These are phyloP conservation scores for Penicillium longicatenatum DNA, from an alignment of 495 filamentous ascomycete species.

Conservation along the genomic window DNA sequence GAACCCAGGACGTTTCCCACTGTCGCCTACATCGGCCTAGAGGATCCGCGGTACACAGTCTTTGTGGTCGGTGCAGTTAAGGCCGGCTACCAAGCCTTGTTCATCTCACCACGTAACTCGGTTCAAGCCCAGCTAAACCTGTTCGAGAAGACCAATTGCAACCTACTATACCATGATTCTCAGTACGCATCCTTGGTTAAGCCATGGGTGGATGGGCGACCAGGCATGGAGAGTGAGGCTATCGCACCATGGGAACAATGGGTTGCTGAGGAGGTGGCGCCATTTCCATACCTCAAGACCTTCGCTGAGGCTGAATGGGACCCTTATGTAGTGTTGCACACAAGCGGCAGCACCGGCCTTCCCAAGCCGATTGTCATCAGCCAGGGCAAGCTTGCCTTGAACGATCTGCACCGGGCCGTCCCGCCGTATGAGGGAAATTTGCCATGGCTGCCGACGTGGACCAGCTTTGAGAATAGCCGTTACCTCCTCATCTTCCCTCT, in stretches of 20 bases:
- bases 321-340: conserved; percentile 41
- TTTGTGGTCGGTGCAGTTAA: conserved; percentile 42
- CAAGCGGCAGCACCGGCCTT: conserved; percentile 47
- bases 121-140: conserved; percentile 39
- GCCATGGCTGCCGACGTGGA: conserved; percentile 7
- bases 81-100: conserved; percentile 27
- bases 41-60: conserved; percentile 38
- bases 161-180: conserved; percentile 28
- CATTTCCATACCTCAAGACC: conserved; percentile 32
- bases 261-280: conserved; percentile 12
- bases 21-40: conserved; percentile 41
- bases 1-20: conserved; percentile 24
- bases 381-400: conserved; percentile 25
- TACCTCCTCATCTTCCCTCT: conserved; percentile 18
- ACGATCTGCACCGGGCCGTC: conserved; percentile 18
- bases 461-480: conserved; percentile 15
- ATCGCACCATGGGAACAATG: conserved; percentile 24
- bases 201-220: conserved; percentile 21
- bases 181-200: conserved; percentile 8
- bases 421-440: conserved; percentile 17
- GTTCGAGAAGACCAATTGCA: conserved; percentile 35
- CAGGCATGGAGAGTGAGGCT: conserved; percentile 19
- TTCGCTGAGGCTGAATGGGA: conserved; percentile 31
- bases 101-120: conserved; percentile 43
- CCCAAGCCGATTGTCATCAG: conserved; percentile 44